These are phyloP conservation scores for Patellaria atrata DNA, from an alignment of 495 filamentous ascomycete genomes.

Conservation along the genomic window DNA sequence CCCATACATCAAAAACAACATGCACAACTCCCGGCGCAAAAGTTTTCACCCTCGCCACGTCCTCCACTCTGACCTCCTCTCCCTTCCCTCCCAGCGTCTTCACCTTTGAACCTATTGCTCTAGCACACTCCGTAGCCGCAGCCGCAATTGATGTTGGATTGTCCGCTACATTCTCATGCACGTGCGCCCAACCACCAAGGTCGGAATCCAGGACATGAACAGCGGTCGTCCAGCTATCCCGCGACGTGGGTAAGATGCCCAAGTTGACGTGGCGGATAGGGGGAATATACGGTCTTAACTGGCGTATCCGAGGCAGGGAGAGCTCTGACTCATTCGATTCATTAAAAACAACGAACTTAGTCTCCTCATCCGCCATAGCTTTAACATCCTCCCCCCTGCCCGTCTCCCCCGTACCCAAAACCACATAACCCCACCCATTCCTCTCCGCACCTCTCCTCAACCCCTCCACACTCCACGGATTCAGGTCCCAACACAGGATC, in stretches of 20 bases:
- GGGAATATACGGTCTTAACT: conserved; percentile 21
- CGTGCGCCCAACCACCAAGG: conserved; percentile 56
- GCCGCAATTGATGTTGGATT: conserved; percentile 44
- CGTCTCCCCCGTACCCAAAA: conserved; percentile 25
- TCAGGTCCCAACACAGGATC: conserved; percentile 80
- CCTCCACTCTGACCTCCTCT: conserved; percentile 36
- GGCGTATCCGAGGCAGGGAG: conserved; percentile 27
- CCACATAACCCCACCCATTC: conserved; percentile 52
- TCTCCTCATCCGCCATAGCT: conserved; percentile 23
- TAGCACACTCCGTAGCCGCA: conserved; percentile 36
- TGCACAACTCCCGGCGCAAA: conserved; percentile 87
- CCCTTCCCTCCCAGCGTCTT: conserved; percentile 7
- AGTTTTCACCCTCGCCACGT: conserved; percentile 75
- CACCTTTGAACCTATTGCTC: conserved; percentile 12
- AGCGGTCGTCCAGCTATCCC: conserved; percentile 49
- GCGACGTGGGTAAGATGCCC: conserved; percentile 61
- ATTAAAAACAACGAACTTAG: conserved; percentile 48
- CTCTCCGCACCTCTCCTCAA: conserved; percentile 49
- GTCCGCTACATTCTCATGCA: conserved; percentile 72
- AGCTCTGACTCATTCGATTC: conserved; percentile 49
- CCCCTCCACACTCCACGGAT: conserved; percentile 77
- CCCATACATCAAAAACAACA: conserved; percentile 65
- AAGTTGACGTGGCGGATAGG: conserved; percentile 60
- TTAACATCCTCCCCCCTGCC: conserved; percentile 12
- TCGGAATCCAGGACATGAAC: conserved; percentile 38